These are phyloP conservation scores for Fusarium newnesense DNA, from an alignment of 2,329 filamentous ascomycete genomes.

Conservation along the genomic window DNA sequence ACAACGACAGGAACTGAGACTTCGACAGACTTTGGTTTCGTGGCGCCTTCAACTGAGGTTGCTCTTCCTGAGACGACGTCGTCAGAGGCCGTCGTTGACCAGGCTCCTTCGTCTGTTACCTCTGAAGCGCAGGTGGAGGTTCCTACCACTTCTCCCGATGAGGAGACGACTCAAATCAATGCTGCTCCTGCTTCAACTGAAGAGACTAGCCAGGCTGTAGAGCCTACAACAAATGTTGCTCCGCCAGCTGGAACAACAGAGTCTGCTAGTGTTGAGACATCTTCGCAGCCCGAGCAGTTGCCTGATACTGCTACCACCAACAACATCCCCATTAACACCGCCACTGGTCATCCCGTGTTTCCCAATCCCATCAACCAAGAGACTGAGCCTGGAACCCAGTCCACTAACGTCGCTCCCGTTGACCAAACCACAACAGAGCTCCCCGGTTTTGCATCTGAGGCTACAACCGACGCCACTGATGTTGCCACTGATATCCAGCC, in stretches of 20 bases:
- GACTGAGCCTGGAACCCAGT: background rate
- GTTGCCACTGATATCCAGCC: too few relatives aligned
- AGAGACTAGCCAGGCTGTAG: background rate
- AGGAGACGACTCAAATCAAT: background rate
- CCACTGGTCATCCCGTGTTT: background rate
- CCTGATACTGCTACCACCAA: background rate
- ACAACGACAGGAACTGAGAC: background rate
- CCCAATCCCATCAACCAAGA: background rate
- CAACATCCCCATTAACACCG: background rate
- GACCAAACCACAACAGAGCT: background rate
- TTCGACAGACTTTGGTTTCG: fast-evolving
- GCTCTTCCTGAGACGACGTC: background rate
- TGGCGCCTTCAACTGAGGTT: background rate
- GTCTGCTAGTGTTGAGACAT: background rate
- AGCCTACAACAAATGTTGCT: background rate
- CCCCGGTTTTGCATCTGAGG: too few relatives aligned
- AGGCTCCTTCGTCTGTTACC: background rate
- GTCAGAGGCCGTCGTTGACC: background rate
- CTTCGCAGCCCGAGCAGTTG: background rate
- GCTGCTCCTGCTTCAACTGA: background rate
- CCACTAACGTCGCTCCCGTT: background rate
- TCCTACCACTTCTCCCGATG: background rate
- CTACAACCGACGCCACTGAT: too few relatives aligned
- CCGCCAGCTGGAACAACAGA: background rate
- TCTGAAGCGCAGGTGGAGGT: background rate